Evolutionary conservation across 352 stramenopile genomes (phyloP), one percentile per base, ranked within the genome.

Genomic region (Phytophthora hibernalis): DNA sequence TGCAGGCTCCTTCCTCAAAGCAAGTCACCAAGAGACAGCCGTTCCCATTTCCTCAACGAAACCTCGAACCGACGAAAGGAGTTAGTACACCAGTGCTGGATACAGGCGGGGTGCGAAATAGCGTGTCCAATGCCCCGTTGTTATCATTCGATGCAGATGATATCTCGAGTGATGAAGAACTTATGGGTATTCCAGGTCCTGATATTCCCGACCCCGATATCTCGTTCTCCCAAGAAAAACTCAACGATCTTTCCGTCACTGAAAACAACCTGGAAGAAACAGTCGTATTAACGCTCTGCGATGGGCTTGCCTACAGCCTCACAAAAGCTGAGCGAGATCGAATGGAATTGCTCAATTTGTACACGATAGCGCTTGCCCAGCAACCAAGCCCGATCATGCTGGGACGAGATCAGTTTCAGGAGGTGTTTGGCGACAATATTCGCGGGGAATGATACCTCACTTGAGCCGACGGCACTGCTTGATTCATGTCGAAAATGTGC

Each of bases 381-480:
- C 68, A 77, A 20, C 44, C 60, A 30, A 80, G 64, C 54, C 72
- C 68, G 18, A 75, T 80, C 42, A 59, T 72, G 11, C 35, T 80
- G 21, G 72, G 62, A 65, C 76, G 84, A 48, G 82, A 91, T 57
- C 76, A 85, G 28, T 91, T 89, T 48, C 74, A 85, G 49, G 55
- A 77, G 10, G 77, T 93, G 3, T 93, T 93, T 73, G 84, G 84
- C 10, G 80, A 86, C 24, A 86, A 79, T 35, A 88, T 92, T 68
- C 71, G 70, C 40, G 82, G 82, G 68, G 49, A 13, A 79, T 86
- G 61, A 77, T 80, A 13, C 88, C 75, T 10, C 72, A 80, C 21
- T 61, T 92, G 13, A 92, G 84, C 62, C 73, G 84, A 28, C 68
- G 75, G 0, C 84, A 92, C 43, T 92, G 84, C 40, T 42, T 90